Percentiles rank a stretch among this genome's conserved stretches.
phyloP scores from a whole-genome alignment of 257 asterid species.

The Capsicum rhomboideum region DNA sequence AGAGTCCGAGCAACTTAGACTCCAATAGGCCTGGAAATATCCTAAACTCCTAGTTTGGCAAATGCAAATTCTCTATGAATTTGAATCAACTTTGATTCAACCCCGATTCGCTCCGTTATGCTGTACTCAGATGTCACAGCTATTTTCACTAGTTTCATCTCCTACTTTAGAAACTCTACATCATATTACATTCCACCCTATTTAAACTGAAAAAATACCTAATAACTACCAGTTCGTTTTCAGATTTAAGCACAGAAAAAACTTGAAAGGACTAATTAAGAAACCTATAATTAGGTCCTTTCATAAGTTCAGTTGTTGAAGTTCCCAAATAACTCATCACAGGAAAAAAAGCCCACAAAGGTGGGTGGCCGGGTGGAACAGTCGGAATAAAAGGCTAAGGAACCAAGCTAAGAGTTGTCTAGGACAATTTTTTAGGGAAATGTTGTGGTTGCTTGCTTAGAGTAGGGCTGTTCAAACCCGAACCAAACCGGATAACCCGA shows the following conservation, averaged over 20 bases:
- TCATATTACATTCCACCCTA: background rate
- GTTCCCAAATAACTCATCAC: background rate
- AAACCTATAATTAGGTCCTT: background rate
- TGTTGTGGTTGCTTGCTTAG: background rate
- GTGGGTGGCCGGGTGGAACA: background rate
- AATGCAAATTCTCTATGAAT: background rate
- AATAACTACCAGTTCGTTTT: background rate
- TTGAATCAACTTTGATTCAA: background rate
- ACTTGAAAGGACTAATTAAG: background rate
- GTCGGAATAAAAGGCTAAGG: background rate
- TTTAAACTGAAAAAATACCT: background rate
- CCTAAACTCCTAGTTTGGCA: background rate
- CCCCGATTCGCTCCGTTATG: background rate
- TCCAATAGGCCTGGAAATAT: background rate
- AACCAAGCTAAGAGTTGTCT: background rate
- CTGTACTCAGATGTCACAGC: background rate
- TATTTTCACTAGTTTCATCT: background rate
- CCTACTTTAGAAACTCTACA: background rate
- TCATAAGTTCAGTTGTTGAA: background rate
- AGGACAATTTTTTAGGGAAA: background rate
- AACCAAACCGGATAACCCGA: too few species aligned
- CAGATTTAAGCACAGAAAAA: background rate
- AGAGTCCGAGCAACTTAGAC: too few species aligned
- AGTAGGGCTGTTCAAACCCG: too few species aligned
- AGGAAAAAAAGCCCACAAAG: background rate